These are phyloP conservation scores for Lentinus brumalis DNA, from an alignment of 768 basidiomycete species.

Conservation along the genomic window DNA sequence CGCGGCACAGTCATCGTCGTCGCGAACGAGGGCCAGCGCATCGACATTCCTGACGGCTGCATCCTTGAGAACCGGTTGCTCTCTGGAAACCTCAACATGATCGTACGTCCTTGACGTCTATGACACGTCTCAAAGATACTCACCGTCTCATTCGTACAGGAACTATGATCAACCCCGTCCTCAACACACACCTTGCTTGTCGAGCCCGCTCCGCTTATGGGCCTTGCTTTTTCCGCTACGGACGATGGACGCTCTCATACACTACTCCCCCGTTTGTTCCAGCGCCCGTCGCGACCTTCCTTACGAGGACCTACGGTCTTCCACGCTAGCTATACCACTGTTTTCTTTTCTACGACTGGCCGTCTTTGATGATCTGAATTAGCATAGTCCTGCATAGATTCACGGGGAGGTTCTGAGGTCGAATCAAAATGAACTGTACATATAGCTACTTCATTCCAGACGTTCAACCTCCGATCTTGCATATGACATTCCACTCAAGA, in stretches of 20 bases:
- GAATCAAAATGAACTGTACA: too few species aligned
- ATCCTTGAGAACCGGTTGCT: conserved; percentile 72
- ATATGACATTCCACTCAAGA: too few species aligned
- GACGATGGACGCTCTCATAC: conserved; percentile 8
- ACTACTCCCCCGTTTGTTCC: neutral
- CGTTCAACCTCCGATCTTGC: too few species aligned
- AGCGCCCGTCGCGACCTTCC: conserved; percentile 1
- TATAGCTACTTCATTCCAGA: too few species aligned
- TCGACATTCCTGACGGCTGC: conserved; percentile 76
- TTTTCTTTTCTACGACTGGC: too few species aligned
- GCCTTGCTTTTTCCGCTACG: neutral
- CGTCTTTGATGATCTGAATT: too few species aligned
- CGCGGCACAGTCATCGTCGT: conserved; percentile 89
- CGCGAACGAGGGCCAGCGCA: conserved; percentile 75
- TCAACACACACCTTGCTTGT: neutral
- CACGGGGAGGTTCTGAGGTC: too few species aligned
- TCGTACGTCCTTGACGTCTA: conserved; percentile 40
- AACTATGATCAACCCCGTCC: conserved; percentile 27
- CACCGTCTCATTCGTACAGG: conserved; percentile 21
- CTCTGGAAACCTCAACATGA: conserved; percentile 77
- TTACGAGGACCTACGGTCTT: too few species aligned
- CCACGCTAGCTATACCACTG: too few species aligned
- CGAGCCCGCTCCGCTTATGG: neutral
- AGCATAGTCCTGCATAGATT: too few species aligned
- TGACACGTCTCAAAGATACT: conserved; percentile 2